A percentile compares a stretch with the other conserved stretches of the same genome.
Conservation (phyloP, 2,329 filamentous ascomycete genomes). For the Tolypocladium pustulatum region DNA sequence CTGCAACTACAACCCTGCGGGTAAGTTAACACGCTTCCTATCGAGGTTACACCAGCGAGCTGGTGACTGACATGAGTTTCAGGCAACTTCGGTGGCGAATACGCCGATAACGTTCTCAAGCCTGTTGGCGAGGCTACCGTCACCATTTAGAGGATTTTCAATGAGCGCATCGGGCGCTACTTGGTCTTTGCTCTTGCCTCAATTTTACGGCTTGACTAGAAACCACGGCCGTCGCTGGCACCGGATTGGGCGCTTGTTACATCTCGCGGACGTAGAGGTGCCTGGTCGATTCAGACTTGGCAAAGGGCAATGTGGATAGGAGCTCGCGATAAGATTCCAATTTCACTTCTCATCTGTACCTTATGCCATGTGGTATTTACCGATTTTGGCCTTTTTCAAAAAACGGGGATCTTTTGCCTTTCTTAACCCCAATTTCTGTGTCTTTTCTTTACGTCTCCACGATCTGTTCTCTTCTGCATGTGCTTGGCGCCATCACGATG, state of each 20-base stretch:
- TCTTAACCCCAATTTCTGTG: slow-evolving; percentile 3
- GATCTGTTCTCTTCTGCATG: no score
- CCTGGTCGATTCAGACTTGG: neutral
- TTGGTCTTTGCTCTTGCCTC: neutral
- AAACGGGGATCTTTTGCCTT: slow-evolving; percentile 1
- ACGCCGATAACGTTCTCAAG: slow-evolving; percentile 36
- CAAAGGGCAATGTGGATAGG: slow-evolving; percentile 1
- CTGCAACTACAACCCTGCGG: slow-evolving; percentile 74
- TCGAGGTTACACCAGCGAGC: neutral
- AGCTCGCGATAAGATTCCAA: neutral
- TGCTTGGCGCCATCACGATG: slow-evolving; percentile 9
- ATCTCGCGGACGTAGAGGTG: neutral
- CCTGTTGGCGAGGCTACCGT: slow-evolving; percentile 19
- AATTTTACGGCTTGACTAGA: neutral
- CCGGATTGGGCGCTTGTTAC: neutral
- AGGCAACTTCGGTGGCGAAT: slow-evolving; percentile 44
- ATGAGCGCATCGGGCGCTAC: neutral
- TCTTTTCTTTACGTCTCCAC: slow-evolving; percentile 6
- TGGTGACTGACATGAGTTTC: neutral
- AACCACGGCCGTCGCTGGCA: neutral
- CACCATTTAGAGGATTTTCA: slow-evolving; percentile 13
- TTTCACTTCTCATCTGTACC: slow-evolving; percentile 25
- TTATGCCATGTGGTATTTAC: slow-evolving; percentile 21
- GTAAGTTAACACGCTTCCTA: slow-evolving; percentile 34
- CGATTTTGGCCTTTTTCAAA: slow-evolving; percentile 17